Base-by-base conservation (phyloP, 345 rosid genomes). In the Rhodamnia rubescens region DNA sequence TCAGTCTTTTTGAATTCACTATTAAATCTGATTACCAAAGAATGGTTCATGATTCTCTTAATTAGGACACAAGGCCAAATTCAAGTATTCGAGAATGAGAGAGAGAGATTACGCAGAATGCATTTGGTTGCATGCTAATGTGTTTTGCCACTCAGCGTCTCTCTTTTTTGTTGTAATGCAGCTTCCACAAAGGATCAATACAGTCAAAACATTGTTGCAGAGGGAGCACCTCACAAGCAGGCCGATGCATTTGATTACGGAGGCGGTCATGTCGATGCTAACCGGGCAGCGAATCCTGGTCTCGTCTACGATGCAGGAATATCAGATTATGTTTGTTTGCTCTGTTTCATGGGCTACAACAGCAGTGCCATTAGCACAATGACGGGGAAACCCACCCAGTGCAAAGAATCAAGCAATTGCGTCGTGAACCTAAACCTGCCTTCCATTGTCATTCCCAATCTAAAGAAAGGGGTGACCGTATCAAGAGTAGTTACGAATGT, bases 401-500 rank as follows among this genome's bases (percentile, higher is more conserved):
- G 98, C 93, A 81, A 83, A 82, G 82, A 89, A 87, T 58, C 57
- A 21, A 22, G 61, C 32, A 49, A 86, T 84, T 88, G 88, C 85
- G 90, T 93, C 56, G 82, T 86, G 52, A 92, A 94, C 86, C 90
- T 94, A 4, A 94, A 95, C 88, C 78, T 92, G 84, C 97, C 98
- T 56, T 92, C 98, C 32, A 91, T 95, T 81, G 89, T 95, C 84
- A 89, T 95, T 83, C 94, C 94, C 12, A 90, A 92, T 83, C 93
- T 95, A 47, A 91, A 89, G 88, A 85, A 87, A 22, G 86, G 83
- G 69, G 15, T 93, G 74, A 91, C 89, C 2, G 88, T 92, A 50
- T 86, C 92, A 15, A 93, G 98, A 87, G 91, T 91, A 9, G 94
- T 93, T 29, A 95, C 96, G 3, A 94, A 94, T 84, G 98, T 95